These are phyloP conservation scores for Myxozyma neglecta DNA, from an alignment of 805 yeast species.

Conservation along the genomic window DNA sequence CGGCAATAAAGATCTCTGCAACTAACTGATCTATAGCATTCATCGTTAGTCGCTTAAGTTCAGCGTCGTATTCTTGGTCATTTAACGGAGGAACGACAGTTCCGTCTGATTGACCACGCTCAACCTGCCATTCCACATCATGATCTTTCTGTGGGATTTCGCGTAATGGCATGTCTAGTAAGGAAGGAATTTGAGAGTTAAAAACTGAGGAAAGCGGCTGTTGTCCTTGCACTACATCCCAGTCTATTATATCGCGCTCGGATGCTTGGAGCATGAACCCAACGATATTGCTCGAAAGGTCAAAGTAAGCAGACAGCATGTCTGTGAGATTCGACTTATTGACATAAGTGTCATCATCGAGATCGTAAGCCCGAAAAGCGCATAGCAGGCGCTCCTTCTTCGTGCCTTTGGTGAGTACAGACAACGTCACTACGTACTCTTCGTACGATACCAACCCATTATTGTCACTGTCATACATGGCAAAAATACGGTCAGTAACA, in stretches of 20 bases:
- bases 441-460: constrained; percentile 34
- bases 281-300: constrained; percentile 23
- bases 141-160: constrained; percentile 3
- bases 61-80: constrained; percentile 29
- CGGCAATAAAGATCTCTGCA: constrained; percentile 23
- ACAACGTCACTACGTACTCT: constrained; percentile 25
- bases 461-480: constrained; percentile 30
- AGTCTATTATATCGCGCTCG: constrained; percentile 19
- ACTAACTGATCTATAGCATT: constrained; percentile 23
- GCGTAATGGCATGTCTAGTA: constrained; percentile 4
- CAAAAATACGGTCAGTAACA: constrained; percentile 25
- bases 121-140: constrained; percentile 9
- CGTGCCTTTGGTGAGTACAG: constrained; percentile 16
- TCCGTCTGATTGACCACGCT: background rate
- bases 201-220: constrained; percentile 25
- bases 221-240: constrained; percentile 10
- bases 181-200: constrained; percentile 10
- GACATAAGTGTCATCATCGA: constrained; percentile 22
- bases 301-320: constrained; percentile 26
- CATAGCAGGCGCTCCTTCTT: constrained; percentile 9
- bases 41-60: constrained; percentile 18
- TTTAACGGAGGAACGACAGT: background rate
- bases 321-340: constrained; percentile 9
- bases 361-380: constrained; percentile 26
- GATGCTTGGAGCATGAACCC: constrained; percentile 17